Evolutionary conservation across 441 rosid species (phyloP), one percentile per base, ranked within the genome.

Genomic region (Mallotus japonicus): DNA sequence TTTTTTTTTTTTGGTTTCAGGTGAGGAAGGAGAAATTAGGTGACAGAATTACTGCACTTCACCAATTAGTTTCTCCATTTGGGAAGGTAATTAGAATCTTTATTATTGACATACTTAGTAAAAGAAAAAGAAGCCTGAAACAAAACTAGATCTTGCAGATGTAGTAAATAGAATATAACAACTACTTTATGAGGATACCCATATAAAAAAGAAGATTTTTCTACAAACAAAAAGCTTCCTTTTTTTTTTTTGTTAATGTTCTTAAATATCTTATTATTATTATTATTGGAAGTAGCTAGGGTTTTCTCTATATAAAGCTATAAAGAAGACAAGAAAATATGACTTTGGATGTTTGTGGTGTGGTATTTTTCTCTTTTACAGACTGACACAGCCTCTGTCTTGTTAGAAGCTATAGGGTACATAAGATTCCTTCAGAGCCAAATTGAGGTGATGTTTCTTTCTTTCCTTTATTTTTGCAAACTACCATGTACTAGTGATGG

Each of bases 301-400:
- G 58, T 60, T 62, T 69, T 62, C 37, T n/a, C 22, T 63, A 3
- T 50, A 64, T n/a, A 46, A 56, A 32, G 28, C 1, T 56, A 53
- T 44, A 67, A 77, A 62, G 82, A 78, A 74, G 65, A 64, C 76
- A 74, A 55, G 83, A 75, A 82, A 83, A 76, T 62, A 74, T 83
- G 80, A 75, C 76, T 85, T 85, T 86, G 88, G 86, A 80, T 62
- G 81, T 66, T 80, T 82, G 81, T 87, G 86, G 80, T 76, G 82
- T 84, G 88, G 74, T 79, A 67, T 69, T 81, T 72, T 69, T 72
- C 75, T 59, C 80, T 78, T 87, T 83, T 87, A 88, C 96, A 95
- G 99, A 95, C 98, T 86, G 99, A 95, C 95, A 95, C 99, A 64
- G 99, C 99, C 71, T 95, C 99, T 75, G 99, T 95, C 78, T 83